Percentiles rank a stretch among this genome's conserved stretches.
These are phyloP conservation scores for Chrysanthemum lavandulifolium DNA, from an alignment of 129 eudicot species.

Conservation along the genomic window DNA sequence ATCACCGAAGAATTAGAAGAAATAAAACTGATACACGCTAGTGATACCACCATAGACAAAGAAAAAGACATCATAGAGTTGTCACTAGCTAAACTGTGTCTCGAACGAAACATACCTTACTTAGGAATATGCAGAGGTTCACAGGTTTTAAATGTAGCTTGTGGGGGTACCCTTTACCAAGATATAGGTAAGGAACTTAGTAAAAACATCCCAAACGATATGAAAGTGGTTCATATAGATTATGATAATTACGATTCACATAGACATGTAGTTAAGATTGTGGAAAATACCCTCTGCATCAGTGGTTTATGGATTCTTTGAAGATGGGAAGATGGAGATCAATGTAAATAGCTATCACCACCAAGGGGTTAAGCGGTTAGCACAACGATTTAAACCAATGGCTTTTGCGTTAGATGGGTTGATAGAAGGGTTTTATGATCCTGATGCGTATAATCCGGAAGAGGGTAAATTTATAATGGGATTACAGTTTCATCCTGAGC, in stretches of 20 bases:
- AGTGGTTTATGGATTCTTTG: conserved; percentile 71
- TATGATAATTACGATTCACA: conserved; percentile 90
- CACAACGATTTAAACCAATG: conserved; percentile 83
- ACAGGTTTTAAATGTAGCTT: conserved; percentile 84
- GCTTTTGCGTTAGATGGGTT: conserved; percentile 86
- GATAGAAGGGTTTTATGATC: conserved; percentile 90
- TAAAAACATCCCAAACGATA: conserved; percentile 22
- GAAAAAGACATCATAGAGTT: conserved; percentile 87
- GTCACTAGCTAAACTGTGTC: conserved; percentile 72
- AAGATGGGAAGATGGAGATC: conserved; percentile 48
- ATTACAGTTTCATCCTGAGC: conserved; percentile 91
- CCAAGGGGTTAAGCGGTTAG: conserved; percentile 87
- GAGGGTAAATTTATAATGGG: conserved; percentile 99
- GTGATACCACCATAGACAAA: conserved; percentile 85
- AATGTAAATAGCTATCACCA: conserved; percentile 92
- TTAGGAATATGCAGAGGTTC: conserved; percentile 94
- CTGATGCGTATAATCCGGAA: conserved; percentile 80
- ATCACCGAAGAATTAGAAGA: conserved; percentile 67
- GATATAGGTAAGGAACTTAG: conserved; percentile 71
- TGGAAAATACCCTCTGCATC: conserved; percentile 59
- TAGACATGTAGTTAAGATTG: conserved; percentile 65
- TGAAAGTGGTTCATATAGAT: conserved; percentile 68
- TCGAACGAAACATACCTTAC: conserved; percentile 86
- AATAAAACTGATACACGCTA: conserved; percentile 53
- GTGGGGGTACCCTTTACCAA: conserved; percentile 87